Evolutionary conservation across 2,329 filamentous ascomycete species (phyloP), one percentile per base, ranked within the genome.

Genomic region (Colletotrichum sp.): DNA sequence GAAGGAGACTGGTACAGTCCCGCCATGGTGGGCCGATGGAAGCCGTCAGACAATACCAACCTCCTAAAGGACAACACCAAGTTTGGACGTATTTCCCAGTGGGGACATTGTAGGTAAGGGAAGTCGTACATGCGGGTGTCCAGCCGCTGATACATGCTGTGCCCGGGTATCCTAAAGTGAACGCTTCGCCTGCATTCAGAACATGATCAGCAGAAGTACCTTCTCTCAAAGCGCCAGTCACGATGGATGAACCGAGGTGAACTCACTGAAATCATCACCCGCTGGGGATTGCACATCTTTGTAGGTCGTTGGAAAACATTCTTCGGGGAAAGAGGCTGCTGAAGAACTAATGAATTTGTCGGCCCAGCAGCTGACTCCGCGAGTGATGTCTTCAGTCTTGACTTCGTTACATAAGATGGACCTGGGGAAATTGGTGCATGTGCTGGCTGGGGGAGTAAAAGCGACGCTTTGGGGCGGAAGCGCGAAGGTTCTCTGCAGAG

Each of bases 121-220:
- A 16, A 6, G 54, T 67, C 12, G 54, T 66, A 62, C 69, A 71
- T 16, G 69, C 69, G 2, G 69, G 47, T 3, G 63, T 67, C 69
- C 69, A 71, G n/a, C 31, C 69, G 54, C 55, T 68, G 24, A 72
- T 72, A 15, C 69, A 72, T 11, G 65, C 69, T 21, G 69, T 72
- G n/a, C 69, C 69, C 24, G 69, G 64, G 43, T 72, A 72, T 24
- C 38, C 69, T 12, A 68, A 16, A 18, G 38, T 69, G 11, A 33
- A 21, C 8, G 68, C 38, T 31, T 72, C 69, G n/a, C 43, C 64
- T 38, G 13, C 18, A 4, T 21, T 47, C 43, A 21, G 43, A 47
- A 21, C 18, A 13, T 47, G n/a, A n/a, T 47, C 43, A 47, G 43
- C 43, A 11, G 43, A 47, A 21, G 11, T 21, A 47, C 11, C 43